Base-by-base conservation (phyloP, 129 eudicot genomes). In the Deinandra increscens region DNA sequence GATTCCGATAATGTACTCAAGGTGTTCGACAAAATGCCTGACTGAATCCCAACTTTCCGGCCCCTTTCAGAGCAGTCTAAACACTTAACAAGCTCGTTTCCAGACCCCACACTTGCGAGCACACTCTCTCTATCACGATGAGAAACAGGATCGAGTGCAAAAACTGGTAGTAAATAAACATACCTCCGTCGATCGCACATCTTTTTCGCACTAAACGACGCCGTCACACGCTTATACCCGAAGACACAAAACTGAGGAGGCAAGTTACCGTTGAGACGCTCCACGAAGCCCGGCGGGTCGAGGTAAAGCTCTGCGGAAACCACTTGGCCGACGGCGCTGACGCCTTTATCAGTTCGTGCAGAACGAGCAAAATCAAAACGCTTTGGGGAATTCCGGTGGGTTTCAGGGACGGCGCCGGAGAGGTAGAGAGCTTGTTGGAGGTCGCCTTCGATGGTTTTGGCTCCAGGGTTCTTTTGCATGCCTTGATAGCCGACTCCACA, bases 401-500 rank as follows among this genome's bases (percentile, higher is more conserved):
- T 61, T 38, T 93, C 85, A 3, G 98, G 95, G 0, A 93, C 81
- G 12, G 91, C 95, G 3, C 92, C 95, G 61, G 98, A 68, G 15
- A 75, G 68, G 64, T 62, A 93, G 11, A 93, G 95, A 17, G 98
- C 97, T 80, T 89, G 85, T 82, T 89, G 92, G 20, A 93, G 81
- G 68, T 93, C 98, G 8, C 88, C 92, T 81, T 93, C 98, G 68
- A 93, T 93, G 39, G 98, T 93, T 80, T 93, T 93, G 74, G 98
- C 96, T 4, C 95, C 98, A 3, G 95, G 96, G 73, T 93, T 93
- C 22, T 83, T 89, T 66, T 93, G 98, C 98, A 93, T 93, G 0
- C 98, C 98, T 72, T 89, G 95, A 72, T 89, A 93, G 31, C 98
- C 96, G 3, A 79, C 96, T 71, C 98, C 98, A 73, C 97, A 89